Base-by-base conservation (phyloP, 1,284 basidiomycete species). In the Athelia sp. region DNA sequence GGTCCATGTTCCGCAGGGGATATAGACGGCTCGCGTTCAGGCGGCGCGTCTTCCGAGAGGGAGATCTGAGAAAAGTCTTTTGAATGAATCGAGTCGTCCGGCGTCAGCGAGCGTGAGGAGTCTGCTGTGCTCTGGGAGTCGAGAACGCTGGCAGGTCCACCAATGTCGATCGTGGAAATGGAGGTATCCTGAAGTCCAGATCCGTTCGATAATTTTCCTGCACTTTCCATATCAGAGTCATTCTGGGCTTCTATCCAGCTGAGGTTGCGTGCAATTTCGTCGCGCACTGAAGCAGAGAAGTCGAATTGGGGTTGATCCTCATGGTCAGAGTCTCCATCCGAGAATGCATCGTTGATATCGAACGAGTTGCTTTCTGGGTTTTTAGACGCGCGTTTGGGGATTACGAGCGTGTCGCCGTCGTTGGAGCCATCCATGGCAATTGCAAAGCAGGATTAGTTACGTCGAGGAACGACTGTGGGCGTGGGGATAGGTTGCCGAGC, bases 291-390 rank as follows among this genome's bases (percentile, higher is more conserved):
- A 43, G 76, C 75, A 3, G 79, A 68, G 59, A 72, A 75, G 22
- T 63, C 67, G 8, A 62, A 53, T n/a, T 21, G 6, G 6, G 36
- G 36, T 6, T 40, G 36, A 46, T 74, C 69, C 35, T 64, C 62
- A 13, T 29, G 26, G 26, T 29, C 26, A 50, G 79, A 76, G 17
- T 85, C 85, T 17, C 62, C 66, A 45, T 80, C 78, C 18, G 74
- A 73, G 65, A 88, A 88, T 19, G 82, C 81, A 61, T 89, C 87
- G 65, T 88, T 86, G 43, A 84, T 63, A 54, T 76, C 68, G 51
- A 84, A 69, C 1, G 68, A 52, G 31, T 64, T 58, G 15, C 62
- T 52, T 38, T 58, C 60, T 48, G 21, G 36, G 15, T 31, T 24
- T 35, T 48, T 21, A 15, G 24, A 19, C 23, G 29, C 38, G 35